Percentiles rank a stretch among this genome's conserved stretches.
These are phyloP conservation scores for Nemania abortiva DNA, from an alignment of 2,329 filamentous ascomycete genomes.

Conservation along the genomic window DNA sequence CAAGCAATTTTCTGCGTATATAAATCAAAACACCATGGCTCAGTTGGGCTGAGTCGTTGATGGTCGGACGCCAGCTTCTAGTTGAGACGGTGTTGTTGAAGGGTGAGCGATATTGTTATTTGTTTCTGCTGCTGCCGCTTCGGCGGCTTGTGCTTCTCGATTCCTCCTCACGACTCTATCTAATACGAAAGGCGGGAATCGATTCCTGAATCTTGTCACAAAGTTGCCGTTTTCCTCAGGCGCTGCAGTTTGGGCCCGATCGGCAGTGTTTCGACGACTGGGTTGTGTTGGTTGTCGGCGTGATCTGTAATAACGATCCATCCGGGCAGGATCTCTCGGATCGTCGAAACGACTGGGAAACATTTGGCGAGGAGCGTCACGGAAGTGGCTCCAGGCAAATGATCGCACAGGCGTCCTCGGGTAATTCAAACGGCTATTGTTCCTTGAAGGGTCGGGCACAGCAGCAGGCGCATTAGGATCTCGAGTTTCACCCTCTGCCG, in stretches of 20 bases:
- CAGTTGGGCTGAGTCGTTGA: constrained; percentile 43
- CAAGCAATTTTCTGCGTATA: constrained; percentile 37
- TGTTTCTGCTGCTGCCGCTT: constrained; percentile 25
- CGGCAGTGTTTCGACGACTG: constrained; percentile 18
- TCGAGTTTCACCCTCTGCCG: constrained; percentile 57
- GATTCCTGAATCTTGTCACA: constrained; percentile 45
- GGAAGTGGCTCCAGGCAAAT: constrained; percentile 53
- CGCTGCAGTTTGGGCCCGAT: constrained; percentile 28
- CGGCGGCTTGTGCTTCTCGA: constrained; percentile 41
- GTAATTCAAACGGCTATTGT: constrained; percentile 62
- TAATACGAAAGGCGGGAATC: constrained; percentile 47
- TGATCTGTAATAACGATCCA: constrained; percentile 35
- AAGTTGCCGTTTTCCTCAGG: constrained; percentile 37
- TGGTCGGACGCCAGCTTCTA: constrained; percentile 59
- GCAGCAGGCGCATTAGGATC: constrained; percentile 46
- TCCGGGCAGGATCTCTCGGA: constrained; percentile 29
- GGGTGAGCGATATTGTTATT: constrained; percentile 45
- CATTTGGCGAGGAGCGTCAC: constrained; percentile 50
- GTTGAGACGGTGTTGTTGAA: constrained; percentile 58
- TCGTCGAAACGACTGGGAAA: constrained; percentile 45
- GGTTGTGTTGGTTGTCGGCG: constrained; percentile 21
- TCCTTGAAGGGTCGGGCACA: constrained; percentile 51
- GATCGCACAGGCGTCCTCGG: constrained; percentile 57
- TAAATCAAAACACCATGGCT: constrained; percentile 38
- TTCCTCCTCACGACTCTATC: constrained; percentile 45